Evolutionary conservation across 2,329 filamentous ascomycete genomes (phyloP).

Genomic region (Aspergillus sp.): DNA sequence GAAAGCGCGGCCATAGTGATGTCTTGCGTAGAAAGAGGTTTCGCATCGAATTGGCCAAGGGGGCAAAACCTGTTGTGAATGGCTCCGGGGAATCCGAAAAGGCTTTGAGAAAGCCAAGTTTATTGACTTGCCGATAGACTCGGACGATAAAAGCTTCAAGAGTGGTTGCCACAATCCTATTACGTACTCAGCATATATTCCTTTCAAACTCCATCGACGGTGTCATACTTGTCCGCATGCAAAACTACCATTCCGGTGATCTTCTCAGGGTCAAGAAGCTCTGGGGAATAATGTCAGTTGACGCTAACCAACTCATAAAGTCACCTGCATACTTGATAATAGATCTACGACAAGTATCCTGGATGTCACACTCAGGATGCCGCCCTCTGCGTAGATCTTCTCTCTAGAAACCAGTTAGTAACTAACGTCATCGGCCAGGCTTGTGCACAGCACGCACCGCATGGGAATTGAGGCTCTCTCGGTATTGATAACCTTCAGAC

Average conservation of each 20-base stretch:
- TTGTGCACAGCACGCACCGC: constrained; percentile 33
- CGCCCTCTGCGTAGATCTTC: constrained; percentile 85
- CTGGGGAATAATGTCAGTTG: constrained; percentile 18
- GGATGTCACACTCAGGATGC: constrained; percentile 93
- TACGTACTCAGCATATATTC: constrained; percentile 6
- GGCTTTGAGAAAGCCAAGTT: constrained; percentile 87
- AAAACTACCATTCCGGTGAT: constrained; percentile 83
- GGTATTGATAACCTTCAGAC: constrained; percentile 88
- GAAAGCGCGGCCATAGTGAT: constrained; percentile 89
- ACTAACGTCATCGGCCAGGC: not conserved
- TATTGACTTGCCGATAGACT: constrained; percentile 92
- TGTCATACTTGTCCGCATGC: constrained; percentile 66
- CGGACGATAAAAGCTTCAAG: constrained; percentile 92
- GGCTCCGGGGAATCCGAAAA: constrained; percentile 93
- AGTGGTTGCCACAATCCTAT: constrained; percentile 73
- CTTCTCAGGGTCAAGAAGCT: constrained; percentile 71
- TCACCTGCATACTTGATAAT: constrained; percentile 55
- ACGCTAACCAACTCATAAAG: not conserved
- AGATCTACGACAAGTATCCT: constrained; percentile 93
- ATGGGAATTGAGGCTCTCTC: constrained; percentile 83
- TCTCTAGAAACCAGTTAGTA: constrained; percentile 51
- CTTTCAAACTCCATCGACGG: not conserved
- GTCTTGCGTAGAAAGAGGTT: constrained; percentile 87
- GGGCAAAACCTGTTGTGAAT: constrained; percentile 82
- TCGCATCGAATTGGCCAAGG: constrained; percentile 82